Evolutionary conservation across 345 rosid genomes (phyloP), one percentile per base, ranked within the genome.

Genomic region (Citrus sp.): DNA sequence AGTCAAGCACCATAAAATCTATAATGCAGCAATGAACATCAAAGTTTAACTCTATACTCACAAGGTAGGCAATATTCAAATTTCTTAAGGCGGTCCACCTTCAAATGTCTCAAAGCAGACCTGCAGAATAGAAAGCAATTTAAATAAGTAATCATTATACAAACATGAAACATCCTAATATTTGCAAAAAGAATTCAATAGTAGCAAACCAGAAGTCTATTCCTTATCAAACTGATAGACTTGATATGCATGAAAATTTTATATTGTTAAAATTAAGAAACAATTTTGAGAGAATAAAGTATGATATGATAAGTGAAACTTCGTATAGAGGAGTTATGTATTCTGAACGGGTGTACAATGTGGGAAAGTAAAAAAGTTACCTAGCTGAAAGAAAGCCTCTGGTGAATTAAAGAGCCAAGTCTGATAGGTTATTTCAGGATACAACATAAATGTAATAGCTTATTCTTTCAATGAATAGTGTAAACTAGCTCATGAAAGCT

Each of bases 11-110:
- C 69, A 51, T 4, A 54, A 16, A 30, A 28, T 72, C 16, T 25
- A 42, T 12, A 58, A 77, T 27, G 65, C 28, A 40, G 55, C 37
- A 56, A 67, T 61, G 27, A 68, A 61, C 68, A 66, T 65, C 19
- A 49, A 67, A 65, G 72, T 25, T 55, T 25, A 71, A 74, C 66
- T 32, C 82, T 51, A n/a, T 79, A 92, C 98, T 94, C 81, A 96
- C 99, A 94, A 76, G 99, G 99, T 75, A 96, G 80, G 88, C 98
- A 92, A 79, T 96, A 96, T 82, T 94, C 98, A 34, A 86, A 96
- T 87, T 91, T 90, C 89, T 96, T 96, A 77, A 96, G 62, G 3
- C 87, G 94, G 9, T 94, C 99, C 84, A 89, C 84, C 88, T 97
- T 97, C 90, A 97, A 78, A 77, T 87, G 97, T 83, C 88, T 93